Evolutionary conservation across 805 yeast genomes (phyloP).

Genomic region (Starmerella sp.): DNA sequence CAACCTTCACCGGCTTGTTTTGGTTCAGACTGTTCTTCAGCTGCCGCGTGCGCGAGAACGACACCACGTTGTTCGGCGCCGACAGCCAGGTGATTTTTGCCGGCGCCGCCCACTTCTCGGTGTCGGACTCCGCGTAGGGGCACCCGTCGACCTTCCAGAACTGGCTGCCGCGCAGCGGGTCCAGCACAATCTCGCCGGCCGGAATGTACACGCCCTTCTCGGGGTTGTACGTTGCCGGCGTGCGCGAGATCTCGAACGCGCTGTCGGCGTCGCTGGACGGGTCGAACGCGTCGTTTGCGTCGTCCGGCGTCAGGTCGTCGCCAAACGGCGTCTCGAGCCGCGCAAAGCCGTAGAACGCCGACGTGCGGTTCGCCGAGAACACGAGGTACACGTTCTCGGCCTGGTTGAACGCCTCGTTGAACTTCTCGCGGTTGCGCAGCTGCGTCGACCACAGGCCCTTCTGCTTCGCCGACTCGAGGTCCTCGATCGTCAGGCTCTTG

Average conservation of each 20-base stretch:
- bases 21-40: constrained; percentile 31
- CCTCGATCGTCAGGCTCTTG: constrained; percentile 33
- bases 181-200: constrained; percentile 29
- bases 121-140: constrained; percentile 18
- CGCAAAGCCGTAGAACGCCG: constrained; percentile 34
- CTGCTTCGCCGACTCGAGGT: constrained; percentile 29
- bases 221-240: constrained; percentile 7
- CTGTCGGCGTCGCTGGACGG: background rate
- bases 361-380: constrained; percentile 34
- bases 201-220: constrained; percentile 22
- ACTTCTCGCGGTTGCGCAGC: constrained; percentile 30
- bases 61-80: constrained; percentile 22
- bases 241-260: constrained; percentile 6
- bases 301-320: constrained; percentile 3
- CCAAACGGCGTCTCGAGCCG: constrained; percentile 28
- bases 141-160: constrained; percentile 32
- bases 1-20: constrained; percentile 33
- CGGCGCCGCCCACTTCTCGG: constrained; percentile 30
- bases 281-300: background rate
- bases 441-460: constrained; percentile 34
- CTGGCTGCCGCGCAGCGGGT: constrained; percentile 29
- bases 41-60: constrained; percentile 28
- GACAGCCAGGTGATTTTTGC: constrained; percentile 32
- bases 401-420: constrained; percentile 30
- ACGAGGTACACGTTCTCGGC: constrained; percentile 31